These are phyloP conservation scores for Biscutella auriculata DNA, from an alignment of 441 rosid species.

Conservation along the genomic window DNA sequence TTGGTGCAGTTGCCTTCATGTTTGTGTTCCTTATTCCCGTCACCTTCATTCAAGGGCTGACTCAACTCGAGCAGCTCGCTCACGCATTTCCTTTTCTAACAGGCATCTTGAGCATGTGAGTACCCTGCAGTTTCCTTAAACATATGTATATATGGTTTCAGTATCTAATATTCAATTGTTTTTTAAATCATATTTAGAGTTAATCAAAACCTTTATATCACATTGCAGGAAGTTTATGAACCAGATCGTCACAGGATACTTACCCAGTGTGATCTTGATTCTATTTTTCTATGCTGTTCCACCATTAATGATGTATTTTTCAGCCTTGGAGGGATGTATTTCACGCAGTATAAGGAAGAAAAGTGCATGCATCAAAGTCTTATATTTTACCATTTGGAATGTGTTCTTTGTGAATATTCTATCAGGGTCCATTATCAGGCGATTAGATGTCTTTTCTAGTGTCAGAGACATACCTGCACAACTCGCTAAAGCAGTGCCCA, in stretches of 20 bases:
- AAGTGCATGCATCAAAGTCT: conserved; percentile 75
- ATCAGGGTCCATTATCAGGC: conserved; percentile 66
- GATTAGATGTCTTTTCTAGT: conserved; percentile 45
- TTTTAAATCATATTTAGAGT: not conserved
- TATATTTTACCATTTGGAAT: conserved; percentile 88
- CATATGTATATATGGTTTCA: not conserved
- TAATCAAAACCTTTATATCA: conserved; percentile 6
- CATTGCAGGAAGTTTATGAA: conserved; percentile 46
- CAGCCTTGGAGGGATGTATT: conserved; percentile 61
- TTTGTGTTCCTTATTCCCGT: conserved; percentile 72
- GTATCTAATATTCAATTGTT: too few relatives aligned
- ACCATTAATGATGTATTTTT: conserved; percentile 79
- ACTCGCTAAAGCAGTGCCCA: conserved; percentile 82
- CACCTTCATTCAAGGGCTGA: conserved; percentile 76
- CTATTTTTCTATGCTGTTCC: conserved; percentile 68
- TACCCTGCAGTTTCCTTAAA: not conserved
- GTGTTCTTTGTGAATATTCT: conserved; percentile 82
- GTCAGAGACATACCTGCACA: conserved; percentile 56
- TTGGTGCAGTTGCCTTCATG: conserved; percentile 66
- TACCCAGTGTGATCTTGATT: conserved; percentile 80
- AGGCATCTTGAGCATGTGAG: conserved; percentile 61
- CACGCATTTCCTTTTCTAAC: conserved; percentile 56
- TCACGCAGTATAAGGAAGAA: conserved; percentile 76
- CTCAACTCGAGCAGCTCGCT: conserved; percentile 60
- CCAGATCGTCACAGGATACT: conserved; percentile 79